These are phyloP conservation scores for Camelina sativa DNA, from an alignment of 345 rosid genomes.

Conservation along the genomic window DNA sequence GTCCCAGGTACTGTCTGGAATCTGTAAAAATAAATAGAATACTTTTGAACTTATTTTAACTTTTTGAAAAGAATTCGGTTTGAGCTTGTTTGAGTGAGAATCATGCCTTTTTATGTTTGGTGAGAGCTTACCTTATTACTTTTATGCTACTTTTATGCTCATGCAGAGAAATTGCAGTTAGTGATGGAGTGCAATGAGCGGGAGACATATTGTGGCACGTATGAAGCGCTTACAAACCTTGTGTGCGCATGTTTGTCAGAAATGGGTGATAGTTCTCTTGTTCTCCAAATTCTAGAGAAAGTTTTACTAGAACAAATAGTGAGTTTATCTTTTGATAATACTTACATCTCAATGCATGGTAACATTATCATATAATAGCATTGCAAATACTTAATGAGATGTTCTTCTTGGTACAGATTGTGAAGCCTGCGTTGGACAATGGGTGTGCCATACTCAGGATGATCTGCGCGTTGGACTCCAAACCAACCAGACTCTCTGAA, in stretches of 20 bases:
- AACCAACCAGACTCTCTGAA: conserved; percentile 75
- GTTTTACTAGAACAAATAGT: conserved; percentile 62
- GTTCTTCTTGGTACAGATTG: conserved; percentile 48
- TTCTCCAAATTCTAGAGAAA: conserved; percentile 64
- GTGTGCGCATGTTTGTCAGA: conserved; percentile 60
- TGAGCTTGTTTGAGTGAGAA: conserved; percentile 12
- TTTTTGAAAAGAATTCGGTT: not conserved
- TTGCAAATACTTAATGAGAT: not conserved
- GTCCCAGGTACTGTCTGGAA: conserved; percentile 53
- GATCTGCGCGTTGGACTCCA: conserved; percentile 62
- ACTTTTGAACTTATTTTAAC: not conserved
- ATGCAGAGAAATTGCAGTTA: conserved; percentile 53
- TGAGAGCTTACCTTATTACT: conserved; percentile 12
- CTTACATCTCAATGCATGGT: not conserved
- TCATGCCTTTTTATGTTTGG: not conserved
- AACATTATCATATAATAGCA: conserved; percentile 11
- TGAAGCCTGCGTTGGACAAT: conserved; percentile 60
- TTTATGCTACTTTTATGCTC: conserved; percentile 33
- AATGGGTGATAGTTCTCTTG: conserved; percentile 70
- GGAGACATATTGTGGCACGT: conserved; percentile 50
- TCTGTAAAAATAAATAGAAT: not conserved
- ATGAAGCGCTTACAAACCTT: conserved; percentile 50
- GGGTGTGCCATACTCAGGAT: conserved; percentile 74
- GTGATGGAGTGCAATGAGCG: conserved; percentile 35
- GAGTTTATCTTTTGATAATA: conserved; percentile 42